Evolutionary conservation across 805 yeast species (phyloP), one percentile per base, ranked within the genome.

Genomic region (Danielia reshetovae): DNA sequence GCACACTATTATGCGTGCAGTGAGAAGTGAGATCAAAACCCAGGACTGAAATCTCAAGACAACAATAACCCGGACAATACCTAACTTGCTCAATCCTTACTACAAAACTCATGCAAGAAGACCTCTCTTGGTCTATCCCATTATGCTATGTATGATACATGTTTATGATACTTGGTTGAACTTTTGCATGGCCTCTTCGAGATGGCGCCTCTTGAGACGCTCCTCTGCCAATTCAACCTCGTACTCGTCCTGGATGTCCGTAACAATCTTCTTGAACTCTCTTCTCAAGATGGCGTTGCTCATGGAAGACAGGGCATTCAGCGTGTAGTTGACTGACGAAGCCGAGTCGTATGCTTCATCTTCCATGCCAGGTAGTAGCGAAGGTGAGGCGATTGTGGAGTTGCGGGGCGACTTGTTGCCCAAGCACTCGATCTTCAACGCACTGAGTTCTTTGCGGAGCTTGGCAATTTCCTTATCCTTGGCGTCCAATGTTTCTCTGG

Each of bases 231-330:
- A 54, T 42, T 81, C 84, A 8, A 61, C 49, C 44, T 80, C 85
- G 48, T 79, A 77, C 37, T 69, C 76, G 29, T 70, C 74, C 42
- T 79, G 85, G 38, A 81, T 74, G 25, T 77, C 79, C 15, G 69
- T 60, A 4, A 82, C 77, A 32, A 81, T 60, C 46, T 76, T 79
- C 55, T 75, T 81, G 60, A 82, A 83, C 55, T 83, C 88, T 42
- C 74, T 68, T 37, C 85, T 65, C 56, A 83, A 60, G 3, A 81
- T 77, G 0, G 79, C 72, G 24, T 74, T 74, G 43, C 70, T 64
- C 46, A 49, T 59, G 16, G 48, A 33, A 12, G 35, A 18, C 23
- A 25, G 23, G 3, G 35, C 38, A n/a, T n/a, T n/a, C 16, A 27
- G 21, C 3, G 25, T 9, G 22, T 19, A 13, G 7, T 39, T 38